phyloP scores from a whole-genome alignment of 257 asterid species.

The Hygrophila difformis region DNA sequence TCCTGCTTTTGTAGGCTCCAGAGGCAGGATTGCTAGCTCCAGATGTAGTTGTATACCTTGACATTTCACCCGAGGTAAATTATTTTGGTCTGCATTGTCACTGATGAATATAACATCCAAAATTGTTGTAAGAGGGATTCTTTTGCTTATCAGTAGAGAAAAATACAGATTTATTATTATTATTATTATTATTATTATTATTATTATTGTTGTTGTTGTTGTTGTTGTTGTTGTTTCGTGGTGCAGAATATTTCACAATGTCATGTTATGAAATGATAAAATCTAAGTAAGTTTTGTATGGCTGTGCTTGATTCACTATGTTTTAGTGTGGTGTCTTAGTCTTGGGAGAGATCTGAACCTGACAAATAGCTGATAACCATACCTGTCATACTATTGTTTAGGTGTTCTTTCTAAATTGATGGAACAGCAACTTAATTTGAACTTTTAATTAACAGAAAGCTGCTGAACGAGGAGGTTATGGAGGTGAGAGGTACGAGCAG shows the following conservation, averaged over 20 bases:
- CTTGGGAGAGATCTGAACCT: too few relatives aligned
- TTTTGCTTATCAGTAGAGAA: background rate
- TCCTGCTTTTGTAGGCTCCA: constrained; percentile 53
- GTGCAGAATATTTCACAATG: background rate
- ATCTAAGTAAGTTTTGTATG: background rate
- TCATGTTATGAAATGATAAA: background rate
- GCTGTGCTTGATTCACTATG: background rate
- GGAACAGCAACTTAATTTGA: background rate
- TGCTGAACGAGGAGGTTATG: constrained; percentile 94
- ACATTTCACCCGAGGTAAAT: constrained; percentile 85
- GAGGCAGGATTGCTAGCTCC: constrained; percentile 90
- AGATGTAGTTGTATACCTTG: constrained; percentile 83
- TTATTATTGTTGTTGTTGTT: too few relatives aligned
- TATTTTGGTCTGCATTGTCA: constrained; percentile 3
- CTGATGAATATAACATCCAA: constrained; percentile 4
- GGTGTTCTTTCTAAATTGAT: background rate
- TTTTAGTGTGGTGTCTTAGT: background rate
- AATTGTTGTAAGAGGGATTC: too few relatives aligned
- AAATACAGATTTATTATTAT: background rate
- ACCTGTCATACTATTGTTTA: too few relatives aligned
- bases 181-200: background rate
- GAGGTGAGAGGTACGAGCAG: constrained; percentile 90
- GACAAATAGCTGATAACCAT: too few relatives aligned
- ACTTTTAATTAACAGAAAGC: constrained; percentile 43
- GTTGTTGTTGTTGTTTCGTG: too few relatives aligned